A percentile compares a stretch with the other conserved stretches of the same genome.
Conservation (phyloP, 176 grass and related monocot genomes). For the Alloteropsis semialata region DNA sequence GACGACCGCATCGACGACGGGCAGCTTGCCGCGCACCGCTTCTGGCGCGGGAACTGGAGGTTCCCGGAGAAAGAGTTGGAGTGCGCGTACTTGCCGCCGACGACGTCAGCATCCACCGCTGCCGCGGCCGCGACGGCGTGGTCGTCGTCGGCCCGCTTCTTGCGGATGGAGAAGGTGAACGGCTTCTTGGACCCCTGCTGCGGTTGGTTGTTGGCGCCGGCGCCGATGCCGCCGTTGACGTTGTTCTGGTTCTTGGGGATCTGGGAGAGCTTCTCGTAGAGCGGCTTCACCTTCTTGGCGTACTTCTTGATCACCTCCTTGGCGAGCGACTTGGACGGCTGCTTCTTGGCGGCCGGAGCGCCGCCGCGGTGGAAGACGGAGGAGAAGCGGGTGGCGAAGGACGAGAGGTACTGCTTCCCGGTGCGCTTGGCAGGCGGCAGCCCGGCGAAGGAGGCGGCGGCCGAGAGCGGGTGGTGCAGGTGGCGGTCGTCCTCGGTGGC, state of each 20-base stretch:
- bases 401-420: conserved; percentile 73
- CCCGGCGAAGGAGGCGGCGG: conserved; percentile 6
- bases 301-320: conserved; percentile 98
- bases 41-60: conserved; percentile 72
- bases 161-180: conserved; percentile 95
- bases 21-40: conserved; percentile 82
- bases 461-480: conserved; percentile 8
- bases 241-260: conserved; percentile 62
- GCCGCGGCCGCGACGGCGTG: not conserved
- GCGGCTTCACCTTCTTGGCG: conserved; percentile 91
- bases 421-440: conserved; percentile 47
- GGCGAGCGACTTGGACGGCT: conserved; percentile 63
- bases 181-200: conserved; percentile 65
- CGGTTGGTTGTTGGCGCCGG: conserved; percentile 10
- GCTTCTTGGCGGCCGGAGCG: conserved; percentile 34
- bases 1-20: conserved; percentile 95
- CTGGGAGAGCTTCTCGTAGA: conserved; percentile 90
- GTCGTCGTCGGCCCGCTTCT: conserved; percentile 44
- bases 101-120: not conserved
- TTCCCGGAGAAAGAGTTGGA: conserved; percentile 95
- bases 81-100: conserved; percentile 44
- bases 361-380: conserved; percentile 91
- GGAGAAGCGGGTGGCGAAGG: conserved; percentile 90
- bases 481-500: conserved; percentile 73
- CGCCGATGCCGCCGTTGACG: not conserved